Conservation (phyloP, 371 early-diverging fungal species). For the Mucor racemosus region DNA sequence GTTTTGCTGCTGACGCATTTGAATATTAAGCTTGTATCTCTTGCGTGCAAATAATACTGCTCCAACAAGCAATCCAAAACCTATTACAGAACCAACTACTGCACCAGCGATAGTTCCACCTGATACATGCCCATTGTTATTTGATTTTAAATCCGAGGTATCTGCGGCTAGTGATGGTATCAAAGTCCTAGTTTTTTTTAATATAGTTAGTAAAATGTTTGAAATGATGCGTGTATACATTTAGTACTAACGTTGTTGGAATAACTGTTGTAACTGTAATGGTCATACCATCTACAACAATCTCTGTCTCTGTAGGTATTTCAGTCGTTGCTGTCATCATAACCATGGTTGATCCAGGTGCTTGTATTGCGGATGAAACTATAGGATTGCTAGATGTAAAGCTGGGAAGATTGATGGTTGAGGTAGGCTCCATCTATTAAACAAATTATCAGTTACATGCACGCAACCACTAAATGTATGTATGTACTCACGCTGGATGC, state of each 20-base stretch:
- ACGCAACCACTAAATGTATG: not conserved
- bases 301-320: constrained; percentile 24
- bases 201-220: too few relatives aligned
- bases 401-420: not conserved
- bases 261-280: constrained; percentile 29
- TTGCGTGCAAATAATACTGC: not conserved
- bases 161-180: constrained; percentile 18
- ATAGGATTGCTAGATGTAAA: not conserved
- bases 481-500: not conserved
- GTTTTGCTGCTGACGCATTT: constrained; percentile 6
- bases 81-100: constrained; percentile 15
- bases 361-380: not conserved
- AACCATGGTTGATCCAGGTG: not conserved
- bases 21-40: constrained; percentile 8
- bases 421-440: not conserved
- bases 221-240: not conserved
- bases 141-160: not conserved
- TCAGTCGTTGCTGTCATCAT: constrained; percentile 24
- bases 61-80: constrained; percentile 7
- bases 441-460: not conserved
- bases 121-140: not conserved
- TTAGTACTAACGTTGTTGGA: constrained; percentile 28
- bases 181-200: constrained; percentile 9
- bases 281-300: constrained; percentile 27
- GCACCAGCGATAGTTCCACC: constrained; percentile 18